phyloP scores from a whole-genome alignment of 2,329 filamentous ascomycete species.

The Ophiostoma sp. region DNA sequence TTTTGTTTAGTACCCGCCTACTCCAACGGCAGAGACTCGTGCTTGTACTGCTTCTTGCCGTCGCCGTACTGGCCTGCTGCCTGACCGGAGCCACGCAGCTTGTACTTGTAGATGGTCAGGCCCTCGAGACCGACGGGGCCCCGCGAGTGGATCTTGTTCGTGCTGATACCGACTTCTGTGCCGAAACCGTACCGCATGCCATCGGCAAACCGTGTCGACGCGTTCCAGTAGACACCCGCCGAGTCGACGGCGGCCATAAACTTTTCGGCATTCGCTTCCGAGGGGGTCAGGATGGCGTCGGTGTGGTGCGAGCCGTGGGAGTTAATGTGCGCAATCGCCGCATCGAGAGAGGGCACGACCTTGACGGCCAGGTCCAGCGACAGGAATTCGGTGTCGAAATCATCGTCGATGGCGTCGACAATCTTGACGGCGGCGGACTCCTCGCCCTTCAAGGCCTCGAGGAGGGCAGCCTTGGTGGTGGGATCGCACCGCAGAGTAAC shows the following conservation, averaged over 20 bases:
- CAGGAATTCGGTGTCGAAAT: conserved; percentile 89
- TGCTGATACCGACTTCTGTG: conserved; percentile 97
- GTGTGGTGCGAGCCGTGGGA: conserved; percentile 90
- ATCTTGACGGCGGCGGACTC: conserved; percentile 45
- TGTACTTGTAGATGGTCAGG: conserved; percentile 96
- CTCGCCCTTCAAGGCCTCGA: conserved; percentile 36
- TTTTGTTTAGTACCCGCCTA: background rate
- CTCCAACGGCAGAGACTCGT: conserved; percentile 53
- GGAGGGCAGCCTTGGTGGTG: conserved; percentile 64
- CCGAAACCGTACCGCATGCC: conserved; percentile 98
- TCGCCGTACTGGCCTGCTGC: conserved; percentile 74
- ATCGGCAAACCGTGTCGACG: conserved; percentile 89
- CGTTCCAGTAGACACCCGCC: conserved; percentile 95
- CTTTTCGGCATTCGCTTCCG: conserved; percentile 65
- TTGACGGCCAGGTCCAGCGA: conserved; percentile 82
- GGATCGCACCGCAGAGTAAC: conserved; percentile 81
- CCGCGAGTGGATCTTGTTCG: conserved; percentile 95
- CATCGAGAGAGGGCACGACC: conserved; percentile 66
- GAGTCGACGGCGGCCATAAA: conserved; percentile 89
- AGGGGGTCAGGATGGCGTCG: conserved; percentile 80
- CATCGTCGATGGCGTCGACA: conserved; percentile 64
- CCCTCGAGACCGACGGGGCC: conserved; percentile 94
- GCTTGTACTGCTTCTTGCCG: conserved; percentile 60
- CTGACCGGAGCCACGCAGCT: conserved; percentile 81
- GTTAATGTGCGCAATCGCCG: conserved; percentile 88